Percentiles rank a stretch among this genome's conserved stretches.
Conservation (phyloP, 352 stramenopile species). For the Phytophthora kernoviae region DNA sequence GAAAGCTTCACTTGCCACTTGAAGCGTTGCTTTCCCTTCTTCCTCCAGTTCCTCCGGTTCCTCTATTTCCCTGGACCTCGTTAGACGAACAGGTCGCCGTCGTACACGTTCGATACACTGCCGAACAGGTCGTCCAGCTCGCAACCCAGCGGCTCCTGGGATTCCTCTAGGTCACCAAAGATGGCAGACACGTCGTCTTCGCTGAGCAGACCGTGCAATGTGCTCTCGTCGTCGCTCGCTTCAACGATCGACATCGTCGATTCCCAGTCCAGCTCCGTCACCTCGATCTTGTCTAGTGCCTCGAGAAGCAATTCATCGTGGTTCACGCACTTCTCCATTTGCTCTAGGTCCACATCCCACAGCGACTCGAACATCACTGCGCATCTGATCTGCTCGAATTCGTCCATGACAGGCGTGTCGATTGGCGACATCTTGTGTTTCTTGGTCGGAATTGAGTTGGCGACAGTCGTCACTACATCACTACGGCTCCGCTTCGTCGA, state of each 20-base stretch:
- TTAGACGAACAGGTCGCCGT: background rate
- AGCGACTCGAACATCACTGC: slow-evolving; percentile 4
- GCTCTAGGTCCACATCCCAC: background rate
- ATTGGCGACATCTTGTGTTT: slow-evolving; percentile 23
- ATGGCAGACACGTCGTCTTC: slow-evolving; percentile 17
- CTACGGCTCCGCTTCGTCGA: slow-evolving; percentile 11
- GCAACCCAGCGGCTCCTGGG: background rate
- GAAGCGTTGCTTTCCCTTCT: too few relatives aligned
- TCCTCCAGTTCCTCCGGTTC: too few relatives aligned
- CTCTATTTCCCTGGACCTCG: too few relatives aligned
- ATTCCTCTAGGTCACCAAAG: slow-evolving; percentile 1
- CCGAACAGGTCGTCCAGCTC: slow-evolving; percentile 19
- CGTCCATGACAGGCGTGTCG: slow-evolving; percentile 11
- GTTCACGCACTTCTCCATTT: background rate
- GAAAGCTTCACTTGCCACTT: too few relatives aligned
- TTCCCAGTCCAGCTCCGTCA: slow-evolving; percentile 25
- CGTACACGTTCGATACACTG: background rate
- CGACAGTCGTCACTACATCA: background rate
- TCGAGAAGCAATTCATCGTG: slow-evolving; percentile 13
- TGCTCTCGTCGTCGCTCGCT: background rate
- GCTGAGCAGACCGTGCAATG: background rate
- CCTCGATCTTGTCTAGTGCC: slow-evolving; percentile 12
- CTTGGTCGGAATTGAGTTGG: background rate
- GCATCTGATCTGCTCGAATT: slow-evolving; percentile 1
- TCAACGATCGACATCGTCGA: background rate